Percentiles rank a stretch among this genome's conserved stretches.
phyloP scores from a whole-genome alignment of 179 eudicot species.

The Camellia oleifera region DNA sequence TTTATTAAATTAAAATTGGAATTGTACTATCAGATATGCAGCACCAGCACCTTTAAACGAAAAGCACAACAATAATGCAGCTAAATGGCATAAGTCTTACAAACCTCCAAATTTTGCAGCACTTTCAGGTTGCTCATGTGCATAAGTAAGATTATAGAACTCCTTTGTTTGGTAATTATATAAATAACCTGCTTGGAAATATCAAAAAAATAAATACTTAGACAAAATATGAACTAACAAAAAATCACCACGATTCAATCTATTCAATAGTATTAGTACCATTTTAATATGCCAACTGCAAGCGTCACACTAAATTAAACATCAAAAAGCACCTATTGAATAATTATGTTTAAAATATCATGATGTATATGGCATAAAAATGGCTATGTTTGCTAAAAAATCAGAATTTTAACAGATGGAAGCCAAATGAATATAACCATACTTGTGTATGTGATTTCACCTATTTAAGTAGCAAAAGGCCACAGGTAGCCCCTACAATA shows the following conservation, averaged over 20 bases:
- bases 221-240: constrained; percentile 1
- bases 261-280: neutral
- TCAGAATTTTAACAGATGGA: neutral
- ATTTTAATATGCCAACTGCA: neutral
- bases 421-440: neutral
- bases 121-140: constrained; percentile 81
- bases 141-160: constrained; percentile 86
- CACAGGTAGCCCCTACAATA: neutral
- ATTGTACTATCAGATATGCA: neutral
- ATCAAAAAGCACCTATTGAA: neutral
- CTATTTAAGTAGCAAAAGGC: neutral
- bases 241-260: neutral
- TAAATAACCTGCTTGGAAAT: constrained; percentile 60
- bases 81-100: constrained; percentile 17
- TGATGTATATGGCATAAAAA: neutral
- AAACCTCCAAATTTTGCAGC: constrained; percentile 87
- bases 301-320: neutral
- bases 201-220: neutral
- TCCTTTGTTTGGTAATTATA: constrained; percentile 91
- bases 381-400: neutral
- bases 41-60: neutral
- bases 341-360: neutral
- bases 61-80: neutral
- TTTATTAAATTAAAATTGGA: neutral
- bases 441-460: neutral